Evolutionary conservation across 1,284 basidiomycete genomes (phyloP).

Genomic region (Laetiporus sulphureus): DNA sequence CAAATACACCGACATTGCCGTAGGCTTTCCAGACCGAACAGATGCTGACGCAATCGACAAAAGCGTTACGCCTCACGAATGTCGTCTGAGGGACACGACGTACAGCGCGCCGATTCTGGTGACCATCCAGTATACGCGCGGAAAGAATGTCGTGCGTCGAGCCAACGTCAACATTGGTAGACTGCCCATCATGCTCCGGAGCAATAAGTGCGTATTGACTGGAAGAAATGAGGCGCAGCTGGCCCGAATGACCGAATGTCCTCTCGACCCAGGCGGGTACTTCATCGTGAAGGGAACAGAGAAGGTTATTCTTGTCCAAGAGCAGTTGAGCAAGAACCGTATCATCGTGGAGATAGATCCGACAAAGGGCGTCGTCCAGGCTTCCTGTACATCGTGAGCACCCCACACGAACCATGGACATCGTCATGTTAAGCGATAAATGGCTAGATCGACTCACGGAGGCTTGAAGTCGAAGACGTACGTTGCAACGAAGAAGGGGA

Average conservation of each 20-base stretch:
- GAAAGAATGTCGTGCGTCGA: conserved; percentile 81
- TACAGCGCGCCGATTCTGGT: conserved; percentile 95
- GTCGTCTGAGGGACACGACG: conserved; percentile 92
- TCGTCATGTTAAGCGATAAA: neutral
- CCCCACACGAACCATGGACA: neutral
- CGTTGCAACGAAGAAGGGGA: conserved; percentile 90
- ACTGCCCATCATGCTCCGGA: conserved; percentile 95
- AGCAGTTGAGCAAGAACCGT: conserved; percentile 98
- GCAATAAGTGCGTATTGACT: conserved; percentile 89
- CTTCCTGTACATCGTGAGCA: conserved; percentile 93
- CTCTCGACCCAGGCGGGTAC: conserved; percentile 97
- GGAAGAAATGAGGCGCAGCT: conserved; percentile 76
- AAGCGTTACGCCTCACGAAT: conserved; percentile 94
- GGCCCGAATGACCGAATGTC: conserved; percentile 93
- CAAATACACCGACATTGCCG: conserved; percentile 93
- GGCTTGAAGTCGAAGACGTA: conserved; percentile 99
- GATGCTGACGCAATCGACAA: conserved; percentile 80
- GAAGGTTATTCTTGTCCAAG: conserved; percentile 99
- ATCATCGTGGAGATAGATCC: conserved; percentile 96
- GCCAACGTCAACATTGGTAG: conserved; percentile 88
- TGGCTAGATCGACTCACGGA: conserved; percentile 84
- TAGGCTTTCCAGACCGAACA: conserved; percentile 86
- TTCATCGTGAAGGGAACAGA: conserved; percentile 99
- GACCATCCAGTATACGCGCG: conserved; percentile 93
- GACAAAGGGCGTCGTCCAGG: conserved; percentile 89